phyloP scores from a whole-genome alignment of 495 filamentous ascomycete species.

The Bathelium albidoporum region DNA sequence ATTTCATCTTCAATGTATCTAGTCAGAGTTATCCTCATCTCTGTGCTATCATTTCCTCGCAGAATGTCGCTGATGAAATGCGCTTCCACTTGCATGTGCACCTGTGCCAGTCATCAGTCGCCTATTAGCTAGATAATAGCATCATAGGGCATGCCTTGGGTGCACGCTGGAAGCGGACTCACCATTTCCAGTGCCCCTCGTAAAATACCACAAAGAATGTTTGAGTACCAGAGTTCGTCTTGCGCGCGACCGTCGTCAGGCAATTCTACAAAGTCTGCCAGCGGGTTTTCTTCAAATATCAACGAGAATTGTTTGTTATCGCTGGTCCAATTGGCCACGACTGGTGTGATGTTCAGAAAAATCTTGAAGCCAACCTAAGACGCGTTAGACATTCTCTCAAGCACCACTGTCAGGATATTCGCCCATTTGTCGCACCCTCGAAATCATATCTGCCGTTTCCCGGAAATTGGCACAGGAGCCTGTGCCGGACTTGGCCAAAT shows the following conservation, averaged over 20 bases:
- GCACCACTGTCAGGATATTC: background rate
- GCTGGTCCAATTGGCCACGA: conserved; percentile 86
- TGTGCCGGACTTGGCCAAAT: conserved; percentile 84
- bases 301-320: conserved; percentile 95
- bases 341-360: conserved; percentile 94
- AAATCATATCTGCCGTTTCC: conserved; percentile 93
- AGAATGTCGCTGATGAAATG: conserved; percentile 94
- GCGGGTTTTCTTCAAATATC: conserved; percentile 90
- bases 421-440: conserved; percentile 52
- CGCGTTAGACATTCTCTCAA: conserved; percentile 1
- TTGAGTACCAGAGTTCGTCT: conserved; percentile 96
- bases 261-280: conserved; percentile 95
- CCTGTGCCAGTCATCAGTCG: conserved; percentile 35
- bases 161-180: conserved; percentile 12
- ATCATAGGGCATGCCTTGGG: background rate
- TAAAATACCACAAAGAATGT: conserved; percentile 89
- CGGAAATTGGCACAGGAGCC: conserved; percentile 85
- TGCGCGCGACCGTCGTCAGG: conserved; percentile 93
- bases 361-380: conserved; percentile 92
- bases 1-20: conserved; percentile 97
- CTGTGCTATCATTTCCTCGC: conserved; percentile 87
- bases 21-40: conserved; percentile 89
- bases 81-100: conserved; percentile 97
- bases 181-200: conserved; percentile 93
- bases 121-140: background rate